phyloP scores from a whole-genome alignment of 2,329 filamentous ascomycete genomes.

The Penicillium expansum region DNA sequence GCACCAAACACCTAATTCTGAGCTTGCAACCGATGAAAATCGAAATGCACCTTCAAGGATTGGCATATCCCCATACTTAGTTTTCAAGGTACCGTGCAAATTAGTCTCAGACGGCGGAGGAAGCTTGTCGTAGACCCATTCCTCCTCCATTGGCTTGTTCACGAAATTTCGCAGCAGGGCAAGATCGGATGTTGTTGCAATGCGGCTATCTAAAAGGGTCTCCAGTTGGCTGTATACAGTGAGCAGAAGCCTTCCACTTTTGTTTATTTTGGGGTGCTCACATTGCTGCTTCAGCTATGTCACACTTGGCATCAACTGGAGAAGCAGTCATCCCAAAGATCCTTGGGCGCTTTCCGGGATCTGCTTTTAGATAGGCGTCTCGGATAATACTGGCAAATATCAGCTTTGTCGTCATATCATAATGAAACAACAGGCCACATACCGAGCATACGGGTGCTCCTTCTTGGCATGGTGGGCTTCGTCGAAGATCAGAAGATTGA shows the following conservation, averaged over 20 bases:
- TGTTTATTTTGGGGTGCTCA: constrained; percentile 24
- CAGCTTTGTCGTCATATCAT: not conserved
- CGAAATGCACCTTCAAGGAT: constrained; percentile 57
- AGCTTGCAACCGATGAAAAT: constrained; percentile 59
- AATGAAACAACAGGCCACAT: constrained; percentile 3
- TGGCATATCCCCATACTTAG: constrained; percentile 51
- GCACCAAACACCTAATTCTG: constrained; percentile 77
- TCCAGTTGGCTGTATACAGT: constrained; percentile 62
- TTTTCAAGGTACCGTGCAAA: constrained; percentile 59
- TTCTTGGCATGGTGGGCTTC: constrained; percentile 97
- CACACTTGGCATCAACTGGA: constrained; percentile 77
- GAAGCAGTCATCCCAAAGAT: constrained; percentile 98
- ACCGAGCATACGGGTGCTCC: constrained; percentile 80
- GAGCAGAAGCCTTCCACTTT: constrained; percentile 1
- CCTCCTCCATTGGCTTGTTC: constrained; percentile 58
- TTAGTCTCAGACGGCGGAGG: constrained; percentile 58
- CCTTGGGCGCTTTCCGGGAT: constrained; percentile 58
- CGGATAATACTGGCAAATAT: constrained; percentile 66
- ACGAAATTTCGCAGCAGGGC: constrained; percentile 59
- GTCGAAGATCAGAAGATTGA: constrained; percentile 91
- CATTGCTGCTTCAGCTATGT: constrained; percentile 67
- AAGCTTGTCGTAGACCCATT: constrained; percentile 56
- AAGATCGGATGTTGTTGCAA: constrained; percentile 70
- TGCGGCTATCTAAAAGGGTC: constrained; percentile 71
- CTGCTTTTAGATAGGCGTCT: constrained; percentile 68